phyloP scores from a whole-genome alignment of 208 protist species.

The Trypanosoma boissoni region DNA sequence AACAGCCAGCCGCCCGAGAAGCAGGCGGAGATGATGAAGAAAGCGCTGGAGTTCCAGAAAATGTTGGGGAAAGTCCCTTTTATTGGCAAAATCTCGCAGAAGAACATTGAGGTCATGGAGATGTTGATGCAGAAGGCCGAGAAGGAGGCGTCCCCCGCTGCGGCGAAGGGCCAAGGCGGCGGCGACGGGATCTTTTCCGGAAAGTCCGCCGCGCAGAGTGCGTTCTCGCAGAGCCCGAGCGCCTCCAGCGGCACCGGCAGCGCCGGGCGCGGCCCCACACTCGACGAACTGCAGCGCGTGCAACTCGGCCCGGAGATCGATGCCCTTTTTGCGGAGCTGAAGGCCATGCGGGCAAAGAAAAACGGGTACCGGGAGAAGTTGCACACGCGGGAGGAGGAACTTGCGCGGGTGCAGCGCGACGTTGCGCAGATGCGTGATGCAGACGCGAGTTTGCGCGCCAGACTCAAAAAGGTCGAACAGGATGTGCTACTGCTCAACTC shows the following conservation, averaged over 20 bases:
- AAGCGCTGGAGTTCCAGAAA: slow-evolving; percentile 81
- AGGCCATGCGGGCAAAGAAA: slow-evolving; percentile 66
- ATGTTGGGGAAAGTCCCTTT: slow-evolving; percentile 73
- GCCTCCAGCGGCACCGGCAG: slow-evolving; percentile 1
- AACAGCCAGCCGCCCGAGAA: slow-evolving; percentile 67
- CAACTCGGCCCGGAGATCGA: slow-evolving; percentile 88
- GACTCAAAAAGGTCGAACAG: slow-evolving; percentile 68
- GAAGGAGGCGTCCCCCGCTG: not conserved
- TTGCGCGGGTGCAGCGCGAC: slow-evolving; percentile 37
- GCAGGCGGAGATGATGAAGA: slow-evolving; percentile 81
- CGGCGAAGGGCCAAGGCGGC: not conserved
- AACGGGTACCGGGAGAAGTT: slow-evolving; percentile 82
- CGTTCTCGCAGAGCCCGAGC: not conserved
- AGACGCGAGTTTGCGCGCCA: slow-evolving; percentile 51
- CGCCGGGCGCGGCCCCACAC: slow-evolving; percentile 42
- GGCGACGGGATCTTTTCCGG: not conserved
- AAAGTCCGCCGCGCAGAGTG: not conserved
- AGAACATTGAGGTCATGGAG: slow-evolving; percentile 70
- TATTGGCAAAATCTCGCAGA: slow-evolving; percentile 64
- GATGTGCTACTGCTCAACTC: slow-evolving; percentile 84
- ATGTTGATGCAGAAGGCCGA: slow-evolving; percentile 46
- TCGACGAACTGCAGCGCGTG: slow-evolving; percentile 81
- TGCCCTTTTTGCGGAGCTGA: slow-evolving; percentile 80
- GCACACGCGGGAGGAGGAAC: slow-evolving; percentile 25
- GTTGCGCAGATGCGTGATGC: slow-evolving; percentile 28